phyloP scores from a whole-genome alignment of 106 monocot species.

The Acanthochlamys bracteata region DNA sequence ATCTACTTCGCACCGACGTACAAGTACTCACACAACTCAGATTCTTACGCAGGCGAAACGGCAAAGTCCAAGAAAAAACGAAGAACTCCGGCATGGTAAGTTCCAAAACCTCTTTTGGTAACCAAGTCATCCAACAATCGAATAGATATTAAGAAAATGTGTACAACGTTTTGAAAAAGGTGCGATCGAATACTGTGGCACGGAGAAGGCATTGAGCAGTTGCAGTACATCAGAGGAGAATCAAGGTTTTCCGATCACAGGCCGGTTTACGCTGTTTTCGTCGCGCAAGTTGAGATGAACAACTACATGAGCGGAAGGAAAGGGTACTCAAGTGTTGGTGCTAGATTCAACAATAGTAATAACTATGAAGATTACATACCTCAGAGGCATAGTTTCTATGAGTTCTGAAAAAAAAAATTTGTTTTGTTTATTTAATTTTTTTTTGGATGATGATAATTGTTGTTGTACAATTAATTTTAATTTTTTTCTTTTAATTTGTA shows the following conservation, averaged over 20 bases:
- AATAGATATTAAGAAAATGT: too few relatives aligned
- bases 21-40: conserved; percentile 77
- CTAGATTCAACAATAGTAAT: too few relatives aligned
- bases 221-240: conserved; percentile 70
- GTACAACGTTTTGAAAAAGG: conserved; percentile 30
- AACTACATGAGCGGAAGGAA: conserved; percentile 18
- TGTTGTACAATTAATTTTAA: too few relatives aligned
- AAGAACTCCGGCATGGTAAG: conserved; percentile 80
- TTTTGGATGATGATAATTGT: too few relatives aligned
- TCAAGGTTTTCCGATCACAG: conserved; percentile 84
- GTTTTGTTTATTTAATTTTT: too few relatives aligned
- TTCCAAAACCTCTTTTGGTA: too few relatives aligned
- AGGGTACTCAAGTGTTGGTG: conserved; percentile 23
- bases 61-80: conserved; percentile 70
- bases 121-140: too few relatives aligned
- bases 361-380: conserved; percentile 34
- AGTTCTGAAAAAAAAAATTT: conserved; percentile 36
- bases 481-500: too few relatives aligned
- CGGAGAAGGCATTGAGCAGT: conserved; percentile 67
- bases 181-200: conserved; percentile 81
- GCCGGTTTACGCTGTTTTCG: conserved; percentile 73
- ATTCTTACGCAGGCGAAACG: conserved; percentile 65
- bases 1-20: conserved; percentile 85
- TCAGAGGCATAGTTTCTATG: conserved; percentile 62
- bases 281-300: conserved; percentile 35